phyloP scores from a whole-genome alignment of 768 basidiomycete species.

The Tricholoma saponaceum region DNA sequence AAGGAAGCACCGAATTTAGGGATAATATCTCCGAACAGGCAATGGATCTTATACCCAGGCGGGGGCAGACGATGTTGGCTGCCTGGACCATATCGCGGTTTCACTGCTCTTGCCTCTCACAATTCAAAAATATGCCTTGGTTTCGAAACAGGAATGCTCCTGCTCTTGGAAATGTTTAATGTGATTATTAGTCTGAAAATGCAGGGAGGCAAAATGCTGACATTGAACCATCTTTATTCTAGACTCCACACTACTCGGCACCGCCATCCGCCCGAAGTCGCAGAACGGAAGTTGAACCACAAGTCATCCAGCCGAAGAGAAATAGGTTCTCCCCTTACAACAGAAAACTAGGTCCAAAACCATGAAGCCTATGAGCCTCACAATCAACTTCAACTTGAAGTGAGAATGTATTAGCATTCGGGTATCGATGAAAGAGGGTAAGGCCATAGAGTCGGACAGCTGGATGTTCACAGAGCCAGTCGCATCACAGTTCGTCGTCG shows the following conservation, averaged over 20 bases:
- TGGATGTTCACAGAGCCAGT: neutral
- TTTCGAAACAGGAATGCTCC: too few relatives aligned
- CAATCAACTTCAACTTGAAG: neutral
- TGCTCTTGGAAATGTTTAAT: too few relatives aligned
- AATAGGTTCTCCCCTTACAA: too few relatives aligned
- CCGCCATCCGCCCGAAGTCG: neutral
- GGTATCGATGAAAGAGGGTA: neutral
- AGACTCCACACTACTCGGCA: too few relatives aligned
- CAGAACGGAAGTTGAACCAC: neutral
- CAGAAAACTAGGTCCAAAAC: too few relatives aligned
- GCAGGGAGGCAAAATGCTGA: too few relatives aligned
- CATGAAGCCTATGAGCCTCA: neutral
- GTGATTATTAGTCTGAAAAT: too few relatives aligned
- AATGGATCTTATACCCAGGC: neutral
- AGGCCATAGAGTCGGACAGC: neutral
- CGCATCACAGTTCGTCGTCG: slow-evolving; percentile 38
- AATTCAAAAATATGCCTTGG: neutral
- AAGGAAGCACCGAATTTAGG: neutral
- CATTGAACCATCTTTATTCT: too few relatives aligned
- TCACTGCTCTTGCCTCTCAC: neutral
- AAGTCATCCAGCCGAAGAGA: neutral
- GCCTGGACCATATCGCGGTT: neutral
- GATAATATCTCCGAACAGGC: neutral
- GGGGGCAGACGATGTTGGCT: neutral
- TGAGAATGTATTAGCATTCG: neutral